A percentile compares a stretch with the other conserved stretches of the same genome.
Conservation (phyloP, 768 basidiomycete species). For the Trametes elegans region DNA sequence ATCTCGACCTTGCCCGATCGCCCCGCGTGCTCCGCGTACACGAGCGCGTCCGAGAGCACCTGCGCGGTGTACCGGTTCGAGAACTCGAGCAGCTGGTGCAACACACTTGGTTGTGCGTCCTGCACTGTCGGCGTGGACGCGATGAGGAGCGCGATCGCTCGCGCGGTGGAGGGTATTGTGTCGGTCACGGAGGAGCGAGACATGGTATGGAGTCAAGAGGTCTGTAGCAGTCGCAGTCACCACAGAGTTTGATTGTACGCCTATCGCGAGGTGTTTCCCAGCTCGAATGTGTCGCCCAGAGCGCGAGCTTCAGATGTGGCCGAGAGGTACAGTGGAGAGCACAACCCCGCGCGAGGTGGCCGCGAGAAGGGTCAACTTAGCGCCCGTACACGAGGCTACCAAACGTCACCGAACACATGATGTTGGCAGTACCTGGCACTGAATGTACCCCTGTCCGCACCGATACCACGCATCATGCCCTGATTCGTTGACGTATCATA, state of each 20-base stretch:
- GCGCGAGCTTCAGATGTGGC: not conserved
- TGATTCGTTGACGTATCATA: not conserved
- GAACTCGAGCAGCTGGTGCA: constrained; percentile 86
- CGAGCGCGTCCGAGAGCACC: constrained; percentile 79
- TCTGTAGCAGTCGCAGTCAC: no score
- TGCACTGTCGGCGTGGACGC: constrained; percentile 83
- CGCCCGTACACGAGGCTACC: constrained; percentile 5
- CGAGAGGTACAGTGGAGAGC: not conserved
- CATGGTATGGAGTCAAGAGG: no score
- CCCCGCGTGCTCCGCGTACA: constrained; percentile 86
- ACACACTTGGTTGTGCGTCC: constrained; percentile 81
- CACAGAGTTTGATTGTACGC: no score
- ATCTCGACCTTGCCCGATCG: constrained; percentile 75
- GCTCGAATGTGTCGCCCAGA: no score
- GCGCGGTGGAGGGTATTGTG: constrained; percentile 79
- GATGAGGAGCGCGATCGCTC: constrained; percentile 78
- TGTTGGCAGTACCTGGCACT: no score
- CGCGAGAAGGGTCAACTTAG: not conserved
- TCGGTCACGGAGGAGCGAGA: constrained; percentile 49
- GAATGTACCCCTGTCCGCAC: no score
- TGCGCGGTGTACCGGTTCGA: constrained; percentile 82
- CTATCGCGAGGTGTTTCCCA: no score
- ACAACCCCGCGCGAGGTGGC: not conserved
- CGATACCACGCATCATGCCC: no score
- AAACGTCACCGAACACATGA: not conserved